Percentiles rank a stretch among this genome's conserved stretches.
These are phyloP conservation scores for Ochetophila trinervis DNA, from an alignment of 306 rosid species.

Conservation along the genomic window DNA sequence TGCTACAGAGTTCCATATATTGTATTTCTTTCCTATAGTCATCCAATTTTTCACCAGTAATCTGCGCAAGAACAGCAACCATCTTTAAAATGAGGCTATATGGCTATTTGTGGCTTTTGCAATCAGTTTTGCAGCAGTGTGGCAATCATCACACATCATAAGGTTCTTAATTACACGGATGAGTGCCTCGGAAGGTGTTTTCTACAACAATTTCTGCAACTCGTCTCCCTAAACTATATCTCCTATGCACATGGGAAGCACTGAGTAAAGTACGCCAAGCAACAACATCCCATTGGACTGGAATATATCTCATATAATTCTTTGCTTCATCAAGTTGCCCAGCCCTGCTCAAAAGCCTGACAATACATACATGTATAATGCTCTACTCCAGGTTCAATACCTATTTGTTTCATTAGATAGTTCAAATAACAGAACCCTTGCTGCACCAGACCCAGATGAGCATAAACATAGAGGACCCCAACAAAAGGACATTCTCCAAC, in stretches of 20 bases:
- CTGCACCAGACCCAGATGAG: slow-evolving; percentile 49
- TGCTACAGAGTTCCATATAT: too few species aligned
- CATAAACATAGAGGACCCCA: slow-evolving; percentile 56
- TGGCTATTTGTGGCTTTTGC: slow-evolving; percentile 33
- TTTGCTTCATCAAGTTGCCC: slow-evolving; percentile 39
- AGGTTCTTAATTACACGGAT: slow-evolving; percentile 36
- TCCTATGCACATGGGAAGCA: slow-evolving; percentile 36
- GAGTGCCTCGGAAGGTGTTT: slow-evolving; percentile 23
- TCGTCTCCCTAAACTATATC: slow-evolving; percentile 28
- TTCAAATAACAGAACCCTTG: slow-evolving; percentile 53
- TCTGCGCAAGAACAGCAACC: slow-evolving; percentile 33
- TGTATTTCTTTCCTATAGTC: too few species aligned
- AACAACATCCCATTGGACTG: slow-evolving; percentile 36
- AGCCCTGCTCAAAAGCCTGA: slow-evolving; percentile 37
- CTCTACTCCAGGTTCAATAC: slow-evolving; percentile 36
- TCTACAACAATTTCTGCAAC: slow-evolving; percentile 28
- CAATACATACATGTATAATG: slow-evolving; percentile 39
- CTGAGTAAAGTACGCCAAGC: slow-evolving; percentile 40
- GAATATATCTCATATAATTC: slow-evolving; percentile 25
- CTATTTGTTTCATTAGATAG: slow-evolving; percentile 37
- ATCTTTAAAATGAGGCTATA: slow-evolving; percentile 26
- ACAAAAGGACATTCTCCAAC: slow-evolving; percentile 51
- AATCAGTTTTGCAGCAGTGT: slow-evolving; percentile 26
- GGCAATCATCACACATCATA: slow-evolving; percentile 35
- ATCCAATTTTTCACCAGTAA: slow-evolving; percentile 26